Base-by-base conservation (phyloP, 169 alveolate species). In the Eimeria tenella region DNA sequence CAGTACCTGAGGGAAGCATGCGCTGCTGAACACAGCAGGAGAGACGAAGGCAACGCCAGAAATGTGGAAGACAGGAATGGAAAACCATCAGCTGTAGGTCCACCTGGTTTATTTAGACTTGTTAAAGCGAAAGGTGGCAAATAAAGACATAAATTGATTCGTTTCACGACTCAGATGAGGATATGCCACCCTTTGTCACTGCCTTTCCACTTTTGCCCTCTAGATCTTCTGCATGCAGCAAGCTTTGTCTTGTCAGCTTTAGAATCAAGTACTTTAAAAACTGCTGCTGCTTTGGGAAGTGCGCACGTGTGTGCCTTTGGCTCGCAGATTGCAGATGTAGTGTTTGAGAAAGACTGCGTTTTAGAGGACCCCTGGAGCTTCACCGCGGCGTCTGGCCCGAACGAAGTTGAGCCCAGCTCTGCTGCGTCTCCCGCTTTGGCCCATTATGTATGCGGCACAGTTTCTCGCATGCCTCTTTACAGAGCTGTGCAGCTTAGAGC, bases 271-370 rank as follows among this genome's bases (percentile, higher is more conserved):
- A 15, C n/a, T 9, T 60, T n/a, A 60, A 3, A 9, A 60, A 60
- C n/a, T 31, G 42, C 2, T 31, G 0, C 42, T 31, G 42, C 42
- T 31, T 31, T 31, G 42, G 42, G 42, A 31, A 31, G 2, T 31
- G 0, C 2, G 42, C 42, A 31, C 70, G 2, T 60, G 70, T n/a
- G 6, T 60, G 70, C 7, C 23, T n/a, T 13, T 23, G 17, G 4
- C 21, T 21, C 15, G 7, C 77, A 86, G 93, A 21, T 68, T 52
- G 93, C 84, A 17, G 93, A 86, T 65, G 93, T 86, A 4, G 93
- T 86, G 71, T 86, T 86, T 19, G 93, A 86, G 93, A 86, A 86
- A 49, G 93, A 86, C 10, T 86, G 93, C 83, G 23, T 65, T n/a
- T 25, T 86, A 53, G 93, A 86, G 53, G 93, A 86, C 23, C 93